Evolutionary conservation across 73 alveolate species (phyloP).

Genomic region (Tetrahymena malaccensis): DNA sequence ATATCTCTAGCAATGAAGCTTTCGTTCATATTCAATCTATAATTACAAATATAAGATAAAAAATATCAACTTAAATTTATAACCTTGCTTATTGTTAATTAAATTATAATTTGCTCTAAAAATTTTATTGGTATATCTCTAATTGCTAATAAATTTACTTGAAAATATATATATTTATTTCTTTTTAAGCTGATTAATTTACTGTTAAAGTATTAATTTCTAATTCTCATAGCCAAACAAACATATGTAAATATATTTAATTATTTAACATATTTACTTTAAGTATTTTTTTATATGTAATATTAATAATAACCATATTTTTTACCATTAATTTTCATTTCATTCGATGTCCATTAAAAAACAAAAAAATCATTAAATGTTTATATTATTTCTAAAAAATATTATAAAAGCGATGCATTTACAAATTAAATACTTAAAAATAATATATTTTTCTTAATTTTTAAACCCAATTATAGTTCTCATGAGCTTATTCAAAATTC

Average conservation of each 20-base stretch:
- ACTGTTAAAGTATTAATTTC: not conserved
- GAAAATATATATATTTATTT: not conserved
- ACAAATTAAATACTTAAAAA: too few relatives aligned
- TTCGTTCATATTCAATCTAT: not conserved
- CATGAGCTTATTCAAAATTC: constrained; percentile 79
- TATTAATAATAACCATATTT: too few relatives aligned
- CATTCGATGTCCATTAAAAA: too few relatives aligned
- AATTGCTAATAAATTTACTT: not conserved
- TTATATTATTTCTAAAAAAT: too few relatives aligned
- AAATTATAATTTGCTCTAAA: not conserved
- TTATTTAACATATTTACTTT: not conserved
- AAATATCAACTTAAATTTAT: too few relatives aligned
- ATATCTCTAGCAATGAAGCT: not conserved
- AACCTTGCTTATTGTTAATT: not conserved
- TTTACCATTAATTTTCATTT: not conserved
- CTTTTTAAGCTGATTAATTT: not conserved
- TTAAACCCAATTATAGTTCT: constrained; percentile 69
- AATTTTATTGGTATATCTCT: not conserved
- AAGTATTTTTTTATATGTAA: not conserved
- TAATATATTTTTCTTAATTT: too few relatives aligned
- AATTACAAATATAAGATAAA: too few relatives aligned
- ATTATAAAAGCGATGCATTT: too few relatives aligned
- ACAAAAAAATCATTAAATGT: too few relatives aligned
- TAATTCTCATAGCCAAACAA: not conserved
- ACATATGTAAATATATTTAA: too few relatives aligned